Percentiles rank a stretch among this genome's conserved stretches.
These are phyloP conservation scores for Colletotrichum plurivorum DNA, from an alignment of 2,329 filamentous ascomycete species.

Conservation along the genomic window DNA sequence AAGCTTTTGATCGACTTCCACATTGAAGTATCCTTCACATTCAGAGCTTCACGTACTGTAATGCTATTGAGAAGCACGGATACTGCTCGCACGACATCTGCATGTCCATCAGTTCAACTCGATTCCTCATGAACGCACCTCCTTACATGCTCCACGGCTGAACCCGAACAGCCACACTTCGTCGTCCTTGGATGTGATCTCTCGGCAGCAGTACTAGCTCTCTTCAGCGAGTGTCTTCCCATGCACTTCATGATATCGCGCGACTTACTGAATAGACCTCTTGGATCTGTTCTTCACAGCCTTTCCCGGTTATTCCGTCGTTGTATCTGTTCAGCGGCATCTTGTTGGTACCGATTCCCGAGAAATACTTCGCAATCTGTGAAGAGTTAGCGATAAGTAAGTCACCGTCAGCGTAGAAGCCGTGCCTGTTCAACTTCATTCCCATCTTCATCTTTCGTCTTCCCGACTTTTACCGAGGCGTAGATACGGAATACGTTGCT, in stretches of 20 bases:
- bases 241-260: background rate
- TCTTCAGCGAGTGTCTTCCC: background rate
- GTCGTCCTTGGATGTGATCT: conserved; percentile 44
- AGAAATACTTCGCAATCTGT: conserved; percentile 32
- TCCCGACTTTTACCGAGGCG: conserved; percentile 24
- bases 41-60: too few relatives aligned
- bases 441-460: conserved; percentile 10
- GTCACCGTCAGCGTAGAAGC: too few relatives aligned
- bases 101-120: background rate
- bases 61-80: conserved; percentile 49
- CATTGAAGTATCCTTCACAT: too few relatives aligned
- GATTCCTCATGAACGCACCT: background rate
- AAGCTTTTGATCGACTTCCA: too few relatives aligned
- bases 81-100: conserved; percentile 53
- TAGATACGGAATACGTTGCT: conserved; percentile 33
- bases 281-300: conserved; percentile 42
- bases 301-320: conserved; percentile 40
- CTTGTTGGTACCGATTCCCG: conserved; percentile 42
- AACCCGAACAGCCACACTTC: conserved; percentile 58
- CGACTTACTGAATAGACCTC: conserved; percentile 43
- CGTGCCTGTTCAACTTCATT: conserved; percentile 9
- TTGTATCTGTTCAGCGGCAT: conserved; percentile 42
- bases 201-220: conserved; percentile 20
- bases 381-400: background rate
- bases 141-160: conserved; percentile 53